phyloP scores from a whole-genome alignment of 148 eudicot species.

The Simmondsia chinensis region DNA sequence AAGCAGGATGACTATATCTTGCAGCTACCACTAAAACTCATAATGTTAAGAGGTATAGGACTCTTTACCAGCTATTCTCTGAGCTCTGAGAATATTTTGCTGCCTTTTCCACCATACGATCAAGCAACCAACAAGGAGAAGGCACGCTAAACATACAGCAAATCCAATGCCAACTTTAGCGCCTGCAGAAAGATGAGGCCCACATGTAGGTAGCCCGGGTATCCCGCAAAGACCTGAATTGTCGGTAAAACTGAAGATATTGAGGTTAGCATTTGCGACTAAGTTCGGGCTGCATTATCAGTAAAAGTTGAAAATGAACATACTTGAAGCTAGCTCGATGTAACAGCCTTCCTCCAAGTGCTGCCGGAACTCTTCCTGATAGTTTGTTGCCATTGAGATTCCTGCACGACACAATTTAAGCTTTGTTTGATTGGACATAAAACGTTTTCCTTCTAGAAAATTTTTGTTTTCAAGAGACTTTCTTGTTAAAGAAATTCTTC shows the following conservation, averaged over 20 bases:
- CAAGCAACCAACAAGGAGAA: constrained; percentile 42
- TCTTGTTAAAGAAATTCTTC: too few species aligned
- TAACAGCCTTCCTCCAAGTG: constrained; percentile 81
- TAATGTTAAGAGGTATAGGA: too few species aligned
- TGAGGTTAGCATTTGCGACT: too few species aligned
- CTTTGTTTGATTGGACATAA: too few species aligned
- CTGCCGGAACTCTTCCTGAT: constrained; percentile 77
- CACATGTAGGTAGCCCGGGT: constrained; percentile 84
- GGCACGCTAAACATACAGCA: constrained; percentile 32
- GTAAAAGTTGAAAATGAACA: constrained; percentile 11
- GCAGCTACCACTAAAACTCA: too few species aligned
- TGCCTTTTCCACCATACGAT: constrained; percentile 90
- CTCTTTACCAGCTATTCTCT: constrained; percentile 69
- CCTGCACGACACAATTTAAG: too few species aligned
- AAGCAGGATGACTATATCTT: not conserved
- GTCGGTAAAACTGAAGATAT: constrained; percentile 68
- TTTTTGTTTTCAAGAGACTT: too few species aligned
- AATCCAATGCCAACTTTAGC: constrained; percentile 68
- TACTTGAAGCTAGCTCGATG: constrained; percentile 99
- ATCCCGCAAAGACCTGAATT: constrained; percentile 93
- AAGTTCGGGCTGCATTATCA: not conserved
- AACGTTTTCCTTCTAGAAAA: too few species aligned
- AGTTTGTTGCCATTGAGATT: constrained; percentile 87
- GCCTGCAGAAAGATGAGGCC: constrained; percentile 83
- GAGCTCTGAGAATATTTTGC: constrained; percentile 91